Percentiles rank a stretch among this genome's conserved stretches.
These are phyloP conservation scores for Neofusicoccum cordaticola DNA, from an alignment of 2,329 filamentous ascomycete species.

Conservation along the genomic window DNA sequence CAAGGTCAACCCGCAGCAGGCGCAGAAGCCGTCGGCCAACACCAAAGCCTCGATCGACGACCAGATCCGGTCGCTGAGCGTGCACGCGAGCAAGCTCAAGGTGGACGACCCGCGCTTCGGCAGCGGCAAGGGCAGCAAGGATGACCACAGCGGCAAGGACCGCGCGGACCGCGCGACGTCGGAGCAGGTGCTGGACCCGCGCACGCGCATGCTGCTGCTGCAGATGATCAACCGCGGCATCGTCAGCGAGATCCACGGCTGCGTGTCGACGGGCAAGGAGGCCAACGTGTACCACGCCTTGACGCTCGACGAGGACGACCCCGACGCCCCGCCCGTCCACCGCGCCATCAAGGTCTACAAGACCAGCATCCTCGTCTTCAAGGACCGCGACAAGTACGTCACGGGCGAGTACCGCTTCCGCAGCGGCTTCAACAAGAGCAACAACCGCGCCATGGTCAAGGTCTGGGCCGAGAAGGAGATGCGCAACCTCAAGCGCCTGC, in stretches of 20 bases:
- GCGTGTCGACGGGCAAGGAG: constrained; percentile 94
- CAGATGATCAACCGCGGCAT: constrained; percentile 93
- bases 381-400: constrained; percentile 94
- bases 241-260: constrained; percentile 89
- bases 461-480: constrained; percentile 99
- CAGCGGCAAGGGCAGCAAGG: constrained; percentile 40
- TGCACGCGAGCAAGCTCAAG: constrained; percentile 81
- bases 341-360: constrained; percentile 98
- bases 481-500: constrained; percentile 82
- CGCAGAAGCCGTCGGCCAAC: constrained; percentile 68
- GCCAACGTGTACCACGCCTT: constrained; percentile 96
- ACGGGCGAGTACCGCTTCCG: constrained; percentile 91
- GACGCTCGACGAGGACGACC: constrained; percentile 53
- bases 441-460: constrained; percentile 95
- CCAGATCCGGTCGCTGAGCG: constrained; percentile 78
- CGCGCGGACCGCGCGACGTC: constrained; percentile 90
- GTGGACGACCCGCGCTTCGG: constrained; percentile 51
- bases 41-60: constrained; percentile 79
- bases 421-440: constrained; percentile 87
- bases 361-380: constrained; percentile 95
- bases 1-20: constrained; percentile 68
- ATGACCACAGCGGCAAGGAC: constrained; percentile 63
- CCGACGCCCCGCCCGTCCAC: constrained; percentile 55
- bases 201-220: constrained; percentile 90
- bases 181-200: constrained; percentile 90